Percentiles rank a stretch among this genome's conserved stretches.
phyloP scores from a whole-genome alignment of 805 yeast genomes.

The Komagataella pastoris region DNA sequence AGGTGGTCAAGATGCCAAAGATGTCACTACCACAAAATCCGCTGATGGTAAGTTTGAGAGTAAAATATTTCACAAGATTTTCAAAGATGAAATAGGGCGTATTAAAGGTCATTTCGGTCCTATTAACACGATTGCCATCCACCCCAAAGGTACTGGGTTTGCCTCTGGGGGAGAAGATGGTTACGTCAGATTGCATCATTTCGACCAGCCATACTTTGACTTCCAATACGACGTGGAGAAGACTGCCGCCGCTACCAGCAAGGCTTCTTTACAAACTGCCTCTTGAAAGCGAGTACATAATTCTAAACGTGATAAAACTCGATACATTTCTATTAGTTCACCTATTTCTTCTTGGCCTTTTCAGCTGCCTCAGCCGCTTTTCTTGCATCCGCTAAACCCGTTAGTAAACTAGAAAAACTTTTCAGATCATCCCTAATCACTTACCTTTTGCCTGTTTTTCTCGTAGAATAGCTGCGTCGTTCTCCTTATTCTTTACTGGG shows the following conservation, averaged over 20 bases:
- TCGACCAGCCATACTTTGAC: slow-evolving; percentile 86
- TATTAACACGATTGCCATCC: slow-evolving; percentile 82
- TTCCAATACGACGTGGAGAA: slow-evolving; percentile 87
- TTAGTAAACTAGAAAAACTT: neutral
- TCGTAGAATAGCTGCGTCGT: slow-evolving; percentile 83
- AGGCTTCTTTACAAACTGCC: neutral
- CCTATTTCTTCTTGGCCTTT: slow-evolving; percentile 2
- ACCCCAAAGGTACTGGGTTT: slow-evolving; percentile 86
- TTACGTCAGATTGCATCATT: slow-evolving; percentile 83
- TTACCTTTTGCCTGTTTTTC: slow-evolving; percentile 75
- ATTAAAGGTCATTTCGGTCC: slow-evolving; percentile 99
- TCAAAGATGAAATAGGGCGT: slow-evolving; percentile 92
- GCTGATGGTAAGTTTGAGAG: slow-evolving; percentile 96
- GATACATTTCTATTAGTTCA: neutral
- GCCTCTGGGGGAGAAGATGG: slow-evolving; percentile 99
- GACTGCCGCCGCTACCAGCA: slow-evolving; percentile 39
- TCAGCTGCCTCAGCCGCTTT: slow-evolving; percentile 18
- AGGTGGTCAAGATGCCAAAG: slow-evolving; percentile 99
- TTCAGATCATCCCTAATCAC: slow-evolving; percentile 16
- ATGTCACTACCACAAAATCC: slow-evolving; percentile 93
- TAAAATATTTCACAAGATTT: slow-evolving; percentile 87
- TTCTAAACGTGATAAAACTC: neutral
- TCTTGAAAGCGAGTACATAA: neutral
- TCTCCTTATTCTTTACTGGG: slow-evolving; percentile 74
- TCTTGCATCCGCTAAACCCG: slow-evolving; percentile 17